Evolutionary conservation across 495 filamentous ascomycete species (phyloP).

Genomic region (Paragyromitra xinjiangensis): DNA sequence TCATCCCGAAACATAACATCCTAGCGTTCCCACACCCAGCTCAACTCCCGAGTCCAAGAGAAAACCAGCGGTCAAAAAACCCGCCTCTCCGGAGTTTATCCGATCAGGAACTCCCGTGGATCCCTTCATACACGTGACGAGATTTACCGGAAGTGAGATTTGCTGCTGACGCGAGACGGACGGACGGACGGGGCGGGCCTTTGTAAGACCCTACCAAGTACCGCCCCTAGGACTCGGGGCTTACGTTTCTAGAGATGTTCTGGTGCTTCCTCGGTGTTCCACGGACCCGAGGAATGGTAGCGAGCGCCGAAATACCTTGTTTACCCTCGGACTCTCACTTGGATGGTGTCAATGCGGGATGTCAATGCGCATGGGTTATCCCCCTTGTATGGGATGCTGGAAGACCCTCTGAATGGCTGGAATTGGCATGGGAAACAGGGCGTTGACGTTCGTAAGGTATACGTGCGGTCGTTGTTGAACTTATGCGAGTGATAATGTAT

Average conservation of each 20-base stretch:
- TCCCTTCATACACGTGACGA: neutral
- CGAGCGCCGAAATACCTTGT: neutral
- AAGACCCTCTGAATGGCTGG: neutral
- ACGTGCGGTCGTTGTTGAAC: neutral
- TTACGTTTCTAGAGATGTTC: neutral
- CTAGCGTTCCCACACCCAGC: neutral
- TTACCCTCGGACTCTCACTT: neutral
- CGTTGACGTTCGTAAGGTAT: neutral
- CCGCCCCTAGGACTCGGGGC: neutral
- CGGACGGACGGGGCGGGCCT: neutral
- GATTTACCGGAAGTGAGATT: neutral
- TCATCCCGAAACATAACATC: neutral
- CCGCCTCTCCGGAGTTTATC: neutral
- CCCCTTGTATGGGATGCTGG: neutral
- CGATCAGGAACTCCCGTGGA: neutral
- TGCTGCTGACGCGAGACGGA: neutral
- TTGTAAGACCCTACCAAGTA: neutral
- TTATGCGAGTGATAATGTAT: constrained; percentile 15
- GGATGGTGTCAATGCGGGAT: neutral
- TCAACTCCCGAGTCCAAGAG: neutral
- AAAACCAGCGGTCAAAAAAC: neutral
- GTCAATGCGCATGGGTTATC: neutral
- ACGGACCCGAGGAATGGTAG: constrained; percentile 1
- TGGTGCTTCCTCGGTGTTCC: neutral
- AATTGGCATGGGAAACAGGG: too few species aligned